Conservation (phyloP, 129 eudicot genomes). For the Silybum marianum region DNA sequence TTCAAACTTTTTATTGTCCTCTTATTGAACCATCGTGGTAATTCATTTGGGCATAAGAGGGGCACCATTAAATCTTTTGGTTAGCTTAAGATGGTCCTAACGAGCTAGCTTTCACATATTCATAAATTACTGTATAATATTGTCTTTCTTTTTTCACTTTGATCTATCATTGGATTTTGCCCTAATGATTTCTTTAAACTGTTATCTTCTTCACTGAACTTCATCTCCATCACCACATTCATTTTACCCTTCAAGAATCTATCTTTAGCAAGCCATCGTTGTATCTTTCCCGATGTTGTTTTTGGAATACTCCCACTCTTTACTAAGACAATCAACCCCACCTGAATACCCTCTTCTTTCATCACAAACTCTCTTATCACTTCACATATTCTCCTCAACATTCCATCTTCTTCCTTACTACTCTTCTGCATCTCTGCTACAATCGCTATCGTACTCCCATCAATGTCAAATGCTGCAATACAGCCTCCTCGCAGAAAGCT, state of each 20-base stretch:
- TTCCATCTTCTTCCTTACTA: constrained; percentile 22
- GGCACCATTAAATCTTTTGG: neutral
- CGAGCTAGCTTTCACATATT: neutral
- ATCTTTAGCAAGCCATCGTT: constrained; percentile 77
- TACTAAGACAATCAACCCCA: constrained; percentile 58
- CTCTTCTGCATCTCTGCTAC: constrained; percentile 68
- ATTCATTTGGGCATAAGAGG: neutral
- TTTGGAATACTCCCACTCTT: constrained; percentile 69
- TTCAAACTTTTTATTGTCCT: neutral
- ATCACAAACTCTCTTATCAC: constrained; percentile 44
- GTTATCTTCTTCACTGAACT: constrained; percentile 32
- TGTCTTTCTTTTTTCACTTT: constrained; percentile 20
- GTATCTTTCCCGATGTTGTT: constrained; percentile 82
- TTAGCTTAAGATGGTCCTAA: neutral
- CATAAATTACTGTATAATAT: constrained; percentile 31
- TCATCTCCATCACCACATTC: constrained; percentile 51
- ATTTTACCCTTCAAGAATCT: constrained; percentile 42
- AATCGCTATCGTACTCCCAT: constrained; percentile 27
- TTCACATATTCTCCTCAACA: constrained; percentile 48
- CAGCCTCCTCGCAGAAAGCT: constrained; percentile 64
- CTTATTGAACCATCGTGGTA: neutral
- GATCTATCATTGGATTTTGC: neutral
- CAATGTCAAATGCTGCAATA: constrained; percentile 53
- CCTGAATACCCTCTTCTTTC: constrained; percentile 44
- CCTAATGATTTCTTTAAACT: constrained; percentile 9